Base-by-base conservation (phyloP, 345 rosid genomes). In the Turnera subulata region DNA sequence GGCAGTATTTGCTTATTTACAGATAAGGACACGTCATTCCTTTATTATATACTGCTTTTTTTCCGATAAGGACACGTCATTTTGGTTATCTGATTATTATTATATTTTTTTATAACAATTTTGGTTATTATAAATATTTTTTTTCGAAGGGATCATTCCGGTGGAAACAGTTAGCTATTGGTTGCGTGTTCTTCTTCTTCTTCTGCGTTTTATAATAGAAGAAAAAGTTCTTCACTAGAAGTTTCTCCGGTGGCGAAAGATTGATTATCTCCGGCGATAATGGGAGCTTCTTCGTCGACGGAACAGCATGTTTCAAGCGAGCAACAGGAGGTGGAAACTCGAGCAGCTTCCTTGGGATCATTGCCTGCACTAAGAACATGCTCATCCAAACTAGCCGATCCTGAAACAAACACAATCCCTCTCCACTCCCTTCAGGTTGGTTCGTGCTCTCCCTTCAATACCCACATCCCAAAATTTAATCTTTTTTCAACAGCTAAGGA, bases 241-340 rank as follows among this genome's bases (percentile, higher is more conserved):
- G n/a, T 24, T 17, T 53, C 29, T 29, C 14, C 20, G 2, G 20
- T 24, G 6, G 9, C 7, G 19, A 16, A 58, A 33, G 15, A n/a
- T n/a, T n/a, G n/a, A n/a, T n/a, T n/a, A n/a, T n/a, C 26, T 19
- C 6, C 1, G 15, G 11, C n/a, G 42, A 62, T 11, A 42, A 88
- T 88, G 96, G 96, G 98, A 69, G 85, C 82, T 15, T 86, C 96
- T 2, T 78, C 95, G 16, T 91, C 97, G 16, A 70, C 74, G 20
- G 81, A 78, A 53, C 78, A 73, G 65, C 58, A 56, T 15, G 70
- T 22, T 6, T 67, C 75, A 50, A 19, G 53, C 22, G 90, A 86
- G 51, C 85, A 76, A 56, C 69, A 80, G 43, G 84, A 86, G 71
- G 74, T 73, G 58, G 96, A 91, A 77, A 68, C 73, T 67, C 66